Base-by-base conservation (phyloP, 2,329 filamentous ascomycete genomes). In the Talaromyces islandicus region DNA sequence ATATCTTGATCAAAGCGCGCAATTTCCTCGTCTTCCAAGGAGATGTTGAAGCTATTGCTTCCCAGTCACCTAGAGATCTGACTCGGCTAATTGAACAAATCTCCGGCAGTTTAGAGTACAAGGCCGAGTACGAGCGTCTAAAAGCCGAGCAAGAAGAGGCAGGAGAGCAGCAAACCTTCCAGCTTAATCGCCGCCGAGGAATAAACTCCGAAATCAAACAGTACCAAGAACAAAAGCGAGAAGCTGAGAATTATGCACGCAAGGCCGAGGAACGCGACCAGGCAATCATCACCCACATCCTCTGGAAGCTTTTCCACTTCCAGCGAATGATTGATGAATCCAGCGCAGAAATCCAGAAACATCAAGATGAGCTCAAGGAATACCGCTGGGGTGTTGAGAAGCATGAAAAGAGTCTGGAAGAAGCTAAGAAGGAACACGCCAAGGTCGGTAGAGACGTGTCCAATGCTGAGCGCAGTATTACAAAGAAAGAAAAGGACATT, bases 21-120 rank as follows among this genome's bases (percentile, higher is more conserved):
- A 99, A 99, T 72, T 99, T 99, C 73, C 84, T 99, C 5, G 94
- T 99, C 38, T 99, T 99, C 73, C 94, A 99, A 75, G 95, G 94
- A 65, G 94, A 99, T 72, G 93, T 99, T 19, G 94, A 99, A 75
- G 90, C 92, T 25, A 97, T 99, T 70, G 95, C 94, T 1, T 92
- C 92, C 7, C 94, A 97, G 73, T 95, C 92, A 1, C 92, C 94
- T 0, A 92, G 92, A 67, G 94, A 97, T 69, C 84, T 99, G 43
- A 99, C 94, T 0, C 85, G 91, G 56, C 80, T 99, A 56, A 96
- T 99, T 60, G 94, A 99, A 77, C 94, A 97, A 75, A 97, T 99
- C 63, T 97, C 93, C 1, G 94, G 94, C 52, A 97, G 92, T 74
- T 77, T 97, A 56, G 94, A 99, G 69, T 91, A 92, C 77, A 97